A percentile compares a stretch with the other conserved stretches of the same genome.
Conservation (phyloP, 768 basidiomycete species). For the Phylloporus scabripes region DNA sequence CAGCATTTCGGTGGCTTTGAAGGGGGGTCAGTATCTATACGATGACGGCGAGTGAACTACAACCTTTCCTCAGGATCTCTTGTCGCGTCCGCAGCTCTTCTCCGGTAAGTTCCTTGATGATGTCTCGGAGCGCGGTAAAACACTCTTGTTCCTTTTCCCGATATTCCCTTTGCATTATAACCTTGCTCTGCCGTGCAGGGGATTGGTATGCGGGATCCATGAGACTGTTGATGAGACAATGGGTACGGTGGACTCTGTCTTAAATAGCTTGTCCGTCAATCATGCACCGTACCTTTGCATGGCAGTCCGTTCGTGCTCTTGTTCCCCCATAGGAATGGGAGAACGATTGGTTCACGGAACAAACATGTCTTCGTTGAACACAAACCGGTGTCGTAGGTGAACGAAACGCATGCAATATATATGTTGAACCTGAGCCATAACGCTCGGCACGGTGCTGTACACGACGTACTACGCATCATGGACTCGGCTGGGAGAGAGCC, state of each 20-base stretch:
- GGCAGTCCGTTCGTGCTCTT: background rate
- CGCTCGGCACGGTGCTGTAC: background rate
- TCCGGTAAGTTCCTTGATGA: conserved; percentile 11
- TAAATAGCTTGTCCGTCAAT: background rate
- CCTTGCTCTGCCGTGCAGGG: conserved; percentile 7
- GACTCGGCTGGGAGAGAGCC: too few relatives aligned
- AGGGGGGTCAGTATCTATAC: background rate
- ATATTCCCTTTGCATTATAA: conserved; percentile 14
- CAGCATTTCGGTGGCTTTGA: conserved; percentile 10
- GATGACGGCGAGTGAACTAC: background rate
- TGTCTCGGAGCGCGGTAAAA: conserved; percentile 14
- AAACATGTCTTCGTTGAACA: background rate
- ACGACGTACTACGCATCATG: too few relatives aligned
- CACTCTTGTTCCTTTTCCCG: conserved; percentile 20
- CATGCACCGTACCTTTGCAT: background rate
- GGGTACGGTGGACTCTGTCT: background rate
- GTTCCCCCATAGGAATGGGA: background rate
- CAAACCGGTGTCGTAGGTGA: background rate
- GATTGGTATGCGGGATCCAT: background rate
- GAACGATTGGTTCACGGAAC: background rate
- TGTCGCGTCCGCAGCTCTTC: conserved; percentile 12
- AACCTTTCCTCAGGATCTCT: conserved; percentile 19
- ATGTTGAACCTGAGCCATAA: background rate
- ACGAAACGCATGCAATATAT: background rate
- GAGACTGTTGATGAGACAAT: background rate